These are phyloP conservation scores for Eremothecium coryli DNA, from an alignment of 1,139 yeast genomes.

Conservation along the genomic window DNA sequence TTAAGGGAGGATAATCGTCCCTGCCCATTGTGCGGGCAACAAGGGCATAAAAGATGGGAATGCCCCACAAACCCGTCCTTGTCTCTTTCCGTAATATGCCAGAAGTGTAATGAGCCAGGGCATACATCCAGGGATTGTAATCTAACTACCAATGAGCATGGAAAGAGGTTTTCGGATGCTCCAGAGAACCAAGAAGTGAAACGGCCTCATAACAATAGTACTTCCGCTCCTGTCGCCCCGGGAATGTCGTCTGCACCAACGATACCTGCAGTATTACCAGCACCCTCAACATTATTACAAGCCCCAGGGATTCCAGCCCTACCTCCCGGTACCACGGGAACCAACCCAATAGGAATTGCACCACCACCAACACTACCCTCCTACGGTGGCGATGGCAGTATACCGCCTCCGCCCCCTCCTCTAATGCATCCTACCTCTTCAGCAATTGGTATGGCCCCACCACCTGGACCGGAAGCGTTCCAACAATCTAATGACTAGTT, in stretches of 20 bases:
- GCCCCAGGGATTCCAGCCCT: not conserved
- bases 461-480: no score
- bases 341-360: not conserved
- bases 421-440: not conserved
- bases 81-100: constrained; percentile 58
- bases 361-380: not conserved
- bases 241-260: not conserved
- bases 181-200: constrained; percentile 1
- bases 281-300: not conserved
- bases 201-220: not conserved
- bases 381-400: not conserved
- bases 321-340: not conserved
- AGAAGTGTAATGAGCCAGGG: constrained; percentile 71
- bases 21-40: constrained; percentile 47
- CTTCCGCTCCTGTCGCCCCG: not conserved
- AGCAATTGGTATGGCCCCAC: not conserved
- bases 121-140: constrained; percentile 87
- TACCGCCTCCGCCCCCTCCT: constrained; percentile 4
- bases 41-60: constrained; percentile 53
- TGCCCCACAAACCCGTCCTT: constrained; percentile 50
- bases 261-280: not conserved
- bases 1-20: constrained; percentile 70
- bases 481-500: no score
- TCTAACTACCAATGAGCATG: constrained; percentile 1
- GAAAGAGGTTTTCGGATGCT: constrained; percentile 1